phyloP scores from a whole-genome alignment of 2,329 filamentous ascomycete species.

The Cercospora sp. region DNA sequence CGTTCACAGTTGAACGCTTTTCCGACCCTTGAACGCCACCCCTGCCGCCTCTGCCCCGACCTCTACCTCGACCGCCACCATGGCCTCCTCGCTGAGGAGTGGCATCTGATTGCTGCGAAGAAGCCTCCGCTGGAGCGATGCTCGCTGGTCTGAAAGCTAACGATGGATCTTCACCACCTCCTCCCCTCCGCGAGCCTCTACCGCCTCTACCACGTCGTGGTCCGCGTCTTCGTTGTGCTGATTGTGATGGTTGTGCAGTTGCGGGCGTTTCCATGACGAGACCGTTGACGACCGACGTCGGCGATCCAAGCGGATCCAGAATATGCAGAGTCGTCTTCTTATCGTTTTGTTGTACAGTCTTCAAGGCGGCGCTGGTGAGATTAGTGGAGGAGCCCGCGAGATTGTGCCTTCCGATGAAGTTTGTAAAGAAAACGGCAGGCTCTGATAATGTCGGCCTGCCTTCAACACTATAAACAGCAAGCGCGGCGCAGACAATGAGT shows the following conservation, averaged over 20 bases:
- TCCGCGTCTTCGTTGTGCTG: slow-evolving; percentile 25
- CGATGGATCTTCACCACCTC: slow-evolving; percentile 27
- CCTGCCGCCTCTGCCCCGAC: slow-evolving; percentile 19
- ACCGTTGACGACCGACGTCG: not conserved
- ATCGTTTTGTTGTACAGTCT: not conserved
- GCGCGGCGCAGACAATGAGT: not conserved
- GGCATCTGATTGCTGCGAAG: slow-evolving; percentile 13
- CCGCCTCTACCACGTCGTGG: slow-evolving; percentile 35
- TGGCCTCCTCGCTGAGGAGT: slow-evolving; percentile 16
- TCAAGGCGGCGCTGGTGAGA: not conserved
- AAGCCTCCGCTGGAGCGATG: slow-evolving; percentile 31
- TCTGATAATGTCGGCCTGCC: slow-evolving; percentile 24
- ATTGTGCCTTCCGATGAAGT: not conserved
- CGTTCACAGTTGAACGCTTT: slow-evolving; percentile 40
- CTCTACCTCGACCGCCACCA: slow-evolving; percentile 13
- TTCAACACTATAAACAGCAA: slow-evolving; percentile 20
- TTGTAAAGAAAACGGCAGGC: slow-evolving; percentile 20
- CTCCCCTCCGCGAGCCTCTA: slow-evolving; percentile 31
- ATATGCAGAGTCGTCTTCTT: not conserved
- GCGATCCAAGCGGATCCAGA: not conserved
- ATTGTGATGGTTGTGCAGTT: slow-evolving; percentile 1
- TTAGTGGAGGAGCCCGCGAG: not conserved
- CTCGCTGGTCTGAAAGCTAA: slow-evolving; percentile 38
- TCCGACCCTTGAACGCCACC: slow-evolving; percentile 30
- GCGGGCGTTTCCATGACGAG: slow-evolving; percentile 18